Conservation (phyloP, 2,329 filamentous ascomycete genomes). For the Davidsoniella eucalypti region DNA sequence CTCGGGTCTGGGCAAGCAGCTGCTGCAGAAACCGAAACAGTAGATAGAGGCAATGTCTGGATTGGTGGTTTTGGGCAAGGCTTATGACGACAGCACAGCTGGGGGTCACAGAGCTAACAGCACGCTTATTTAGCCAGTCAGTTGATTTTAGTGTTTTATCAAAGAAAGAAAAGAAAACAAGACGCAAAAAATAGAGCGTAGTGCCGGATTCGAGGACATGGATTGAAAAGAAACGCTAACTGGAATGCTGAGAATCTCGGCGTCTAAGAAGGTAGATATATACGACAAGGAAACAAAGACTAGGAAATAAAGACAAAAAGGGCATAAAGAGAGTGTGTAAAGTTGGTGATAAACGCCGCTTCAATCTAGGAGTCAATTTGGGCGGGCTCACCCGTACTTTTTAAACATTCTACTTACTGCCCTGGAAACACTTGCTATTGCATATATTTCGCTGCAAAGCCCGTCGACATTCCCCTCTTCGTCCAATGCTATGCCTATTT, state of each 20-base stretch:
- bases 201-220: too few relatives aligned
- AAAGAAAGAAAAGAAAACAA: too few relatives aligned
- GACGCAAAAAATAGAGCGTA: too few relatives aligned
- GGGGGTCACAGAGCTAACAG: neutral
- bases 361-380: neutral
- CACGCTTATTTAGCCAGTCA: neutral
- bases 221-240: too few relatives aligned
- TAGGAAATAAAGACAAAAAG: neutral
- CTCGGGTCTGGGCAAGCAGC: neutral
- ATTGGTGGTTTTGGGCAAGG: neutral
- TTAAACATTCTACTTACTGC: too few relatives aligned
- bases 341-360: neutral
- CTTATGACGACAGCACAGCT: conserved; percentile 1
- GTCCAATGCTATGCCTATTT: too few relatives aligned
- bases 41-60: neutral
- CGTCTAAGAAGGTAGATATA: too few relatives aligned
- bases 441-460: too few relatives aligned
- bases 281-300: neutral
- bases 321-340: neutral
- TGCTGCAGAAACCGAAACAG: neutral
- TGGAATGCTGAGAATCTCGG: too few relatives aligned
- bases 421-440: too few relatives aligned
- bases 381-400: neutral
- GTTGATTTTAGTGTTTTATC: too few relatives aligned
- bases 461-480: too few relatives aligned